phyloP scores from a whole-genome alignment of 345 rosid genomes.

The Gossypium ekmanianum region DNA sequence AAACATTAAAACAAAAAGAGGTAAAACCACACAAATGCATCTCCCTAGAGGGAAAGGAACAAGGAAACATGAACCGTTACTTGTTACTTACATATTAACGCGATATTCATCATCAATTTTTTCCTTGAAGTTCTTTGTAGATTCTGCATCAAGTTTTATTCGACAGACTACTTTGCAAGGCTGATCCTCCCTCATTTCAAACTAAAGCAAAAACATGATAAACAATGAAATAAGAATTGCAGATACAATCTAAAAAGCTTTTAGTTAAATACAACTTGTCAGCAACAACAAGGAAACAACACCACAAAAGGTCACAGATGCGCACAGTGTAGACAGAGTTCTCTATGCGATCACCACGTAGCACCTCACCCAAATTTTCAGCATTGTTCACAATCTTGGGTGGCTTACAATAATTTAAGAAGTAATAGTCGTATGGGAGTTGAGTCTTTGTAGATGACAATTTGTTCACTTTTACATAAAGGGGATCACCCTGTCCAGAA shows the following conservation, averaged over 20 bases:
- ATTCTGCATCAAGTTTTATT: constrained; percentile 50
- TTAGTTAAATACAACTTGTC: background rate
- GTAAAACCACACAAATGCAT: background rate
- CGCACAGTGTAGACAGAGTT: constrained; percentile 82
- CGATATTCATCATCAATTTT: constrained; percentile 92
- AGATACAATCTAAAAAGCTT: background rate
- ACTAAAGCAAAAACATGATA: constrained; percentile 37
- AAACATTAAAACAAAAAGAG: background rate
- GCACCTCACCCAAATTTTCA: constrained; percentile 32
- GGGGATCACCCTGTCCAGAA: constrained; percentile 74
- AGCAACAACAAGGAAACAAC: constrained; percentile 11
- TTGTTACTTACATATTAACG: constrained; percentile 73
- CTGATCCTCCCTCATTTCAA: constrained; percentile 83
- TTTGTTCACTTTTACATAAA: constrained; percentile 89
- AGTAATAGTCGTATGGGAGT: constrained; percentile 95
- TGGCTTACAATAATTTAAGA: constrained; percentile 48
- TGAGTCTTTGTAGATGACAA: constrained; percentile 93
- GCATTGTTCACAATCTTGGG: constrained; percentile 11
- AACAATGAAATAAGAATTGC: constrained; percentile 8
- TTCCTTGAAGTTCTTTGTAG: constrained; percentile 87
- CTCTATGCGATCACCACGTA: constrained; percentile 97
- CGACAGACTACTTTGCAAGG: constrained; percentile 76
- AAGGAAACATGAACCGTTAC: background rate
- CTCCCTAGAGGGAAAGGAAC: background rate
- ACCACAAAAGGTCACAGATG: background rate